Evolutionary conservation across 2,329 filamentous ascomycete species (phyloP).

Genomic region (Xylaria multiplex): DNA sequence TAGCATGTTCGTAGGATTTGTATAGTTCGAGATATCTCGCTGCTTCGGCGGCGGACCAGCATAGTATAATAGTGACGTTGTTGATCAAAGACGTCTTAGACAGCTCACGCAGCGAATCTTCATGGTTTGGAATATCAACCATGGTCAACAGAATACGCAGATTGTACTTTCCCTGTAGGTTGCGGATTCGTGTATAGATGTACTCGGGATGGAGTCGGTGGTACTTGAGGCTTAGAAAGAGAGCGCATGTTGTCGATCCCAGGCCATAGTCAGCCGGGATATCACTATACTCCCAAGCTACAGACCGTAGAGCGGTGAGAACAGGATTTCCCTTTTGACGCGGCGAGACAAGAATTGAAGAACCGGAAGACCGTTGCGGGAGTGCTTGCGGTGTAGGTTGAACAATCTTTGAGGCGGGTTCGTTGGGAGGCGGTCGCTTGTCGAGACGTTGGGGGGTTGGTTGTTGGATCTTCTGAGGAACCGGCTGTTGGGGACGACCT

Average conservation of each 20-base stretch:
- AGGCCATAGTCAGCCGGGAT: slow-evolving; percentile 95
- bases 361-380: slow-evolving; percentile 70
- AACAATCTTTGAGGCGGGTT: slow-evolving; percentile 68
- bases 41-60: slow-evolving; percentile 94
- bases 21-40: slow-evolving; percentile 94
- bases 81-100: slow-evolving; percentile 94
- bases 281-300: slow-evolving; percentile 96
- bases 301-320: slow-evolving; percentile 79
- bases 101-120: slow-evolving; percentile 87
- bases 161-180: slow-evolving; percentile 84
- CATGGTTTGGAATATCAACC: slow-evolving; percentile 95
- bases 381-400: slow-evolving; percentile 92
- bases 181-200: slow-evolving; percentile 91
- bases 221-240: slow-evolving; percentile 96
- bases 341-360: slow-evolving; percentile 87
- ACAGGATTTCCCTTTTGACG: slow-evolving; percentile 96
- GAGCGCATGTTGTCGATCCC: slow-evolving; percentile 84
- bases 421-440: slow-evolving; percentile 56
- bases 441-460: slow-evolving; percentile 66
- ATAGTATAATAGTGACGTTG: slow-evolving; percentile 89
- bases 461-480: slow-evolving; percentile 57
- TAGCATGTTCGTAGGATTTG: slow-evolving; percentile 91
- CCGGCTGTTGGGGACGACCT: slow-evolving; percentile 53
- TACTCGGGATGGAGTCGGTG: slow-evolving; percentile 98
- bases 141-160: slow-evolving; percentile 87